Evolutionary conservation across 352 stramenopile species (phyloP).

Genomic region (Aphanomyces astaci): DNA sequence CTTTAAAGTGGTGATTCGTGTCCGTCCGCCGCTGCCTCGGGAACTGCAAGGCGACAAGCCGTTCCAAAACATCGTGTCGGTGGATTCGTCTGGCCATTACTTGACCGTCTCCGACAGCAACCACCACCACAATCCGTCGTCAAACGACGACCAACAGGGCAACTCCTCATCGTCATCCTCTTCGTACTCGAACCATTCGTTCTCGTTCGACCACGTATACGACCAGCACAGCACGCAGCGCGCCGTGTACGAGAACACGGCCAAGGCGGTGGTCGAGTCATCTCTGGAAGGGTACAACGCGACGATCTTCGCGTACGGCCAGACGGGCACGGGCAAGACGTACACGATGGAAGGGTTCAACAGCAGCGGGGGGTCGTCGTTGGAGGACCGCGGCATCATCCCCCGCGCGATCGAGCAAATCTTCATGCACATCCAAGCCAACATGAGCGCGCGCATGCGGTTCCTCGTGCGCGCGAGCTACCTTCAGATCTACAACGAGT

Average conservation of each 20-base stretch:
- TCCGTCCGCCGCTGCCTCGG: constrained; percentile 77
- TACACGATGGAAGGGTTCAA: constrained; percentile 97
- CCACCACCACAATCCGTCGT: neutral
- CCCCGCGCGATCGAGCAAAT: constrained; percentile 96
- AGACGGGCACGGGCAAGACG: constrained; percentile 90
- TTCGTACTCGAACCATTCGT: constrained; percentile 81
- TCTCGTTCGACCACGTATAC: constrained; percentile 94
- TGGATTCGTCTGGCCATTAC: constrained; percentile 76
- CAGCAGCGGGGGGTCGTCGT: constrained; percentile 61
- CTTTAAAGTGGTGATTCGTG: constrained; percentile 91
- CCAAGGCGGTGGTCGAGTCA: constrained; percentile 87
- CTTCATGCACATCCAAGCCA: constrained; percentile 85
- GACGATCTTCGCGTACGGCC: constrained; percentile 87
- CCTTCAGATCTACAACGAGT: constrained; percentile 94
- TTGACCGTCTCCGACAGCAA: constrained; percentile 64
- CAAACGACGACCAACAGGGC: constrained; percentile 5
- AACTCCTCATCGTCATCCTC: neutral
- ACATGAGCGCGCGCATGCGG: constrained; percentile 72
- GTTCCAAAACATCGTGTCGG: constrained; percentile 87
- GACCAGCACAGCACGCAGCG: constrained; percentile 85
- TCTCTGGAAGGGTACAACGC: constrained; percentile 89
- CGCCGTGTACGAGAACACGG: constrained; percentile 91
- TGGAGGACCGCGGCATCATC: constrained; percentile 95
- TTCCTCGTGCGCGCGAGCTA: constrained; percentile 91
- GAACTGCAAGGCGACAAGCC: constrained; percentile 82